These are phyloP conservation scores for Diplogelasinospora grovesii DNA, from an alignment of 495 filamentous ascomycete species.

Conservation along the genomic window DNA sequence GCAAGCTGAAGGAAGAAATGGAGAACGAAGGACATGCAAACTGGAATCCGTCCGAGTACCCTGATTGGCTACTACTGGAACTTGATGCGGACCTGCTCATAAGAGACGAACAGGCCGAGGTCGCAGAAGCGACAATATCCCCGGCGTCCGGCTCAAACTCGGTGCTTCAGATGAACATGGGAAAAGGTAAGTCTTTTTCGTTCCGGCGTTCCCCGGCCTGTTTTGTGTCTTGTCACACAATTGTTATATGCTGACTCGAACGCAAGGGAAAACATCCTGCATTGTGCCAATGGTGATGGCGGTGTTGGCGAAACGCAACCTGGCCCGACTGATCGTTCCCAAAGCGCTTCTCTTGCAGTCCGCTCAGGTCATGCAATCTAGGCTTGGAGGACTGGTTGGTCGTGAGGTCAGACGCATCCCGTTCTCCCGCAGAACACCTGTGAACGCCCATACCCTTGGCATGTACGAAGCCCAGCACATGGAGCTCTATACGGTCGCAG, in stretches of 20 bases:
- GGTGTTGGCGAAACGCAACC: constrained; percentile 35
- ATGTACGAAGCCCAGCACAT: constrained; percentile 33
- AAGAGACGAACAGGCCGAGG: constrained; percentile 43
- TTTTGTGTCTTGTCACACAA: neutral
- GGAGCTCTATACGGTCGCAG: constrained; percentile 20
- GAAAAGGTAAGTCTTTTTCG: constrained; percentile 26
- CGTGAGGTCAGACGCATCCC: constrained; percentile 42
- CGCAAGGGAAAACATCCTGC: constrained; percentile 43
- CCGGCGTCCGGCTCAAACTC: constrained; percentile 41
- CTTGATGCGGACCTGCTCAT: constrained; percentile 51
- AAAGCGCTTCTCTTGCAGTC: constrained; percentile 47
- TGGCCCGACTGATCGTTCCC: constrained; percentile 45
- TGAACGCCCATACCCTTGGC: constrained; percentile 19
- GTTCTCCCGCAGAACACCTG: constrained; percentile 42
- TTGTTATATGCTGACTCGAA: too few relatives aligned
- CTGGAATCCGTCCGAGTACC: constrained; percentile 38
- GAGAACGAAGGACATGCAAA: constrained; percentile 43
- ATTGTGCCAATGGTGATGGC: constrained; percentile 50
- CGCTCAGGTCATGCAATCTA: constrained; percentile 39
- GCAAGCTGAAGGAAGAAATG: constrained; percentile 29
- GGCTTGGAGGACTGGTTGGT: constrained; percentile 42
- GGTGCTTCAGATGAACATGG: constrained; percentile 52
- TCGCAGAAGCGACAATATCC: constrained; percentile 44
- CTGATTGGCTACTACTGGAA: constrained; percentile 55
- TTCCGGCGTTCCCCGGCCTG: neutral